Conservation (phyloP, 2,329 filamentous ascomycete species). For the Alternaria alternata region DNA sequence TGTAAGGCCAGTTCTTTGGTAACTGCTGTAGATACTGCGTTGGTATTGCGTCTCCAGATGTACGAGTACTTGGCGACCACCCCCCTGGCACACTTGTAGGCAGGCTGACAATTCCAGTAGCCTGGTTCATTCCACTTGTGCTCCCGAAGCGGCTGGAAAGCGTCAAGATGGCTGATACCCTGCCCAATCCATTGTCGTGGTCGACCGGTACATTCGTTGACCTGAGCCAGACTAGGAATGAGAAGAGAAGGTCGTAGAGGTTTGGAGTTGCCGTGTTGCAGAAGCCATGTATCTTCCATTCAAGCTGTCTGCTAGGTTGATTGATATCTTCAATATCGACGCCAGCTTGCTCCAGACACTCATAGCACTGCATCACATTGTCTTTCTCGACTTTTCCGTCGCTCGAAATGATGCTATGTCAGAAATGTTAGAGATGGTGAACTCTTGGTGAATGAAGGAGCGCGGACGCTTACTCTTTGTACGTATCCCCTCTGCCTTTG, state of each 20-base stretch:
- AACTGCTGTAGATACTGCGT: slow-evolving; percentile 18
- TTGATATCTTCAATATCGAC: background rate
- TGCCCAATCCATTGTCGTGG: background rate
- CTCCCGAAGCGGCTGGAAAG: background rate
- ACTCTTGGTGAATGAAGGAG: background rate
- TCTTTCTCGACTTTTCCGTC: background rate
- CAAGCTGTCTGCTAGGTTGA: background rate
- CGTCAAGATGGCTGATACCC: background rate
- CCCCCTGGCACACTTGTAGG: background rate
- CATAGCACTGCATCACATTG: slow-evolving; percentile 5
- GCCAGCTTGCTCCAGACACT: slow-evolving; percentile 11
- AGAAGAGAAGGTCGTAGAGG: background rate
- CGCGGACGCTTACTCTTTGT: slow-evolving; percentile 2
- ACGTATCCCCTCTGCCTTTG: background rate
- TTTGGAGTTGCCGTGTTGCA: slow-evolving; percentile 8
- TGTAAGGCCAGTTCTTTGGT: slow-evolving; percentile 22
- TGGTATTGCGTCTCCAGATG: background rate
- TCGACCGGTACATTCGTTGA: background rate
- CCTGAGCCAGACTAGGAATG: slow-evolving; percentile 4
- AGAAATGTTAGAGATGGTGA: background rate
- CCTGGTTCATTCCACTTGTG: background rate
- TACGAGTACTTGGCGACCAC: background rate
- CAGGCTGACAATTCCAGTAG: background rate
- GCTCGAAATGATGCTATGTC: background rate
- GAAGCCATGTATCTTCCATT: slow-evolving; percentile 11